Percentiles rank a stretch among this genome's conserved stretches.
Evolutionary conservation across 345 rosid genomes (phyloP).

Genomic region (Euclidium syriacum): DNA sequence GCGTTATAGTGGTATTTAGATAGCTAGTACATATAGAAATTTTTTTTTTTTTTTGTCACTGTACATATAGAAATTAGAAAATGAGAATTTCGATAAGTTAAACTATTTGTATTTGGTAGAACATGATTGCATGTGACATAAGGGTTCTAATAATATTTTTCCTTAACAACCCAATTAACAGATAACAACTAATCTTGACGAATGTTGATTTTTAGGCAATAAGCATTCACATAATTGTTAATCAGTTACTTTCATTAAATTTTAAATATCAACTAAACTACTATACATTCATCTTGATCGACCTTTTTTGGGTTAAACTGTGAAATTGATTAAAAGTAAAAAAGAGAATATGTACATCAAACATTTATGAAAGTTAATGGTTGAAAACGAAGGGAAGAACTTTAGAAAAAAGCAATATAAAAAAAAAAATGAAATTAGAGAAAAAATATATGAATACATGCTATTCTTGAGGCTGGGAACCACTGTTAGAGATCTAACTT

Average conservation of each 20-base stretch:
- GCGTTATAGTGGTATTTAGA: background rate
- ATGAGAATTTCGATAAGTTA: slow-evolving; percentile 7
- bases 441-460: too few species aligned
- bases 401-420: too few species aligned
- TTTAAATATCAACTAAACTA: background rate
- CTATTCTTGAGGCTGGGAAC: too few species aligned
- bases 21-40: background rate
- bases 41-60: too few species aligned
- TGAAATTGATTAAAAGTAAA: too few species aligned
- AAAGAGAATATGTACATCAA: too few species aligned
- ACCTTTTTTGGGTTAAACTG: too few species aligned
- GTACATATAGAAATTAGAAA: slow-evolving; percentile 6
- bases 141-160: background rate
- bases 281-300: background rate
- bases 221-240: background rate
- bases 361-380: too few species aligned
- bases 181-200: slow-evolving; percentile 24
- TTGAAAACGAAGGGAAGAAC: too few species aligned
- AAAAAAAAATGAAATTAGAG: too few species aligned
- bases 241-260: background rate
- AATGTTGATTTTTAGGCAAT: background rate
- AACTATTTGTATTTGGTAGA: slow-evolving; percentile 14
- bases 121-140: slow-evolving; percentile 18
- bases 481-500: too few species aligned
- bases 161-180: slow-evolving; percentile 25